Base-by-base conservation (phyloP, 768 basidiomycete species). In the Chalciporus sphaerocephalus region DNA sequence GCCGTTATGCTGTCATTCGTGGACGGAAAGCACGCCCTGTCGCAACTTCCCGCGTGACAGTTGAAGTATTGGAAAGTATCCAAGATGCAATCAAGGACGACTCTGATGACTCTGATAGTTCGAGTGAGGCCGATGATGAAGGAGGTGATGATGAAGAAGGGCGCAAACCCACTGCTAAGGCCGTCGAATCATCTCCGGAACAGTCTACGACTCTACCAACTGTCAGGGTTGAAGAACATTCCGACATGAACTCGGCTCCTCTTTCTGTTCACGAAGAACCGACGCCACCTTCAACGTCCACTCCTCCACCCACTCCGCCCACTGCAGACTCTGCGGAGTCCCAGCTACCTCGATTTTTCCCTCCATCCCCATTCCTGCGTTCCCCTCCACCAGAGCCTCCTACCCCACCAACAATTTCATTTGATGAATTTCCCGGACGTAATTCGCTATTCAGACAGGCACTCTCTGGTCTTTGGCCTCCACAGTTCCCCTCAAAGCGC, bases 11-110 rank as follows among this genome's bases (percentile, higher is more conserved):
- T n/a, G 80, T 92, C 43, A 88, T 93, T 58, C 80, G 92, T 28
- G 88, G 87, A 10, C 85, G 82, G 52, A 81, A 87, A 36, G 88
- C 91, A 16, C 85, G 95, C 24, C 95, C 96, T 11, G 91, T 98
- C 12, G 87, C 88, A 16, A 85, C 85, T 20, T 86, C 93, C 13
- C 80, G 84, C 36, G 92, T 91, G 13, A 92, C 84, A 56, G 90
- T 95, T 1, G 84, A 93, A 59, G 78, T 96, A 24, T 75, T 96
- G 20, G 85, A 89, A 42, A 93, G 90, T 57, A 79, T 96, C 57
- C 85, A 87, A 60, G 93, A 96, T 57, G 94, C 89, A 2, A 88
- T 96, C 60, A 89, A 91, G 55, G 91, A 87, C 53, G 81, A 88
- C 53, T 84, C 84, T 17, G 87, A 88, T 40, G 74, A 73, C 47